Percentiles rank a stretch among this genome's conserved stretches.
Conservation (phyloP, 2,329 filamentous ascomycete species). For the Sarocladium strictum region DNA sequence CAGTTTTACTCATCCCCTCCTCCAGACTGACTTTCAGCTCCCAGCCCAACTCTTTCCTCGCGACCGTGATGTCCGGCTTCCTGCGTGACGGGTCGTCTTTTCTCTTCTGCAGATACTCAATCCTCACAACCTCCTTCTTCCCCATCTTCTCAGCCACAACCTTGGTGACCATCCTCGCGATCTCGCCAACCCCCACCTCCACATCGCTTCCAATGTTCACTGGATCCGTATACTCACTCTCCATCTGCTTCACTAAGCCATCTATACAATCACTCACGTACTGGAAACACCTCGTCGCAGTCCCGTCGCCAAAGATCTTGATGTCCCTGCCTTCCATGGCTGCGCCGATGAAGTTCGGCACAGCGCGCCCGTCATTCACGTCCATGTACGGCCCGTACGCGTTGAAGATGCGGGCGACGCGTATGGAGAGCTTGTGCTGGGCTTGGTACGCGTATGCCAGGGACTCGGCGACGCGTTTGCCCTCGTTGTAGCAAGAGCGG, state of each 20-base stretch:
- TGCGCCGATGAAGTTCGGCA: constrained; percentile 13
- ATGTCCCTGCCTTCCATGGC: constrained; percentile 11
- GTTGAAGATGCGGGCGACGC: constrained; percentile 16
- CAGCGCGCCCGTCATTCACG: constrained; percentile 12
- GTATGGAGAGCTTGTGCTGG: constrained; percentile 17
- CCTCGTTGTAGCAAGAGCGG: constrained; percentile 35
- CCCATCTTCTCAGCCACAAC: constrained; percentile 12
- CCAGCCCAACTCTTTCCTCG: constrained; percentile 11
- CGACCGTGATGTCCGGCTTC: constrained; percentile 12
- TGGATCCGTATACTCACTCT: constrained; percentile 10
- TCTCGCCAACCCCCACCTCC: constrained; percentile 11
- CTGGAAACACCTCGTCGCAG: constrained; percentile 13
- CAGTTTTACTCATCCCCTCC: constrained; percentile 9
- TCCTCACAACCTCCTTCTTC: background rate
- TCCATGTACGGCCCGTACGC: constrained; percentile 13
- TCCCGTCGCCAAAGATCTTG: constrained; percentile 11
- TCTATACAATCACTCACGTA: constrained; percentile 11
- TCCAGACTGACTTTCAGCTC: constrained; percentile 10
- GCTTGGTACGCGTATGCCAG: constrained; percentile 24
- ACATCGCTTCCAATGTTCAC: constrained; percentile 13
- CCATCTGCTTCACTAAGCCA: constrained; percentile 11
- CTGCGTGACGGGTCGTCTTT: constrained; percentile 12
- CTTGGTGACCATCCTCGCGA: constrained; percentile 10
- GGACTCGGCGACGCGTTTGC: constrained; percentile 32
- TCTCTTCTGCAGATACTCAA: constrained; percentile 11